Evolutionary conservation across 192 early-diverging fungal genomes (phyloP).

Genomic region (Coemansia sp.): DNA sequence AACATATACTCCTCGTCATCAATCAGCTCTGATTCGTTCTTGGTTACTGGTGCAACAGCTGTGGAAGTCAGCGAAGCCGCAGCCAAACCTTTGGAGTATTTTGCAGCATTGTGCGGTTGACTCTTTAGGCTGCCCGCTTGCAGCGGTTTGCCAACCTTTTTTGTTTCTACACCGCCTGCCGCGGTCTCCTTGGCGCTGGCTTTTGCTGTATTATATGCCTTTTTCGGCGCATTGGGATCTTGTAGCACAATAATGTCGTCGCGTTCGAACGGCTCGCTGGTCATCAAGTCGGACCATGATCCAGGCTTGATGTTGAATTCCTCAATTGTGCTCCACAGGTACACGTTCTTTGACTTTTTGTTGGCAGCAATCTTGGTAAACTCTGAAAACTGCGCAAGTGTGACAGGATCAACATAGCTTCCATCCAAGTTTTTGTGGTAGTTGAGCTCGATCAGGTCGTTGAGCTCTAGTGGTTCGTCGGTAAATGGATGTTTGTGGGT

Average conservation of each 20-base stretch:
- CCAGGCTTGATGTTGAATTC: slow-evolving; percentile 83
- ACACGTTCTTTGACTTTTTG: slow-evolving; percentile 84
- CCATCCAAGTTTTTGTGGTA: slow-evolving; percentile 83
- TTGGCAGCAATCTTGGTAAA: slow-evolving; percentile 86
- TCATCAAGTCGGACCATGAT: slow-evolving; percentile 84
- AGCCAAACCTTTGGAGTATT: slow-evolving; percentile 75
- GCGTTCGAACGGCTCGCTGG: slow-evolving; percentile 81
- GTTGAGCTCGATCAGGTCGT: slow-evolving; percentile 72
- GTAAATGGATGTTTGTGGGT: slow-evolving; percentile 84
- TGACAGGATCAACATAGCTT: slow-evolving; percentile 85
- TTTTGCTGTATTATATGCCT: not conserved
- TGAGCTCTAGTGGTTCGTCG: slow-evolving; percentile 69
- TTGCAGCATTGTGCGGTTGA: slow-evolving; percentile 74
- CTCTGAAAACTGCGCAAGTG: slow-evolving; percentile 83
- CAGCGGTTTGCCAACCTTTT: not conserved
- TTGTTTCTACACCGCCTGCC: too few relatives aligned
- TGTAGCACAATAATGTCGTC: slow-evolving; percentile 90
- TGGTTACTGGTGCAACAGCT: slow-evolving; percentile 67
- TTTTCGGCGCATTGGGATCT: slow-evolving; percentile 47
- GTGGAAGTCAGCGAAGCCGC: slow-evolving; percentile 89
- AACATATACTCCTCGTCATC: slow-evolving; percentile 91
- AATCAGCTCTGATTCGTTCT: slow-evolving; percentile 67
- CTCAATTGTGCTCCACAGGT: slow-evolving; percentile 81
- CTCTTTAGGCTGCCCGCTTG: slow-evolving; percentile 43
- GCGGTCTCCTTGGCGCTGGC: too few relatives aligned